Conservation (phyloP, 2,329 filamentous ascomycete species). For the Cytospora piceae region DNA sequence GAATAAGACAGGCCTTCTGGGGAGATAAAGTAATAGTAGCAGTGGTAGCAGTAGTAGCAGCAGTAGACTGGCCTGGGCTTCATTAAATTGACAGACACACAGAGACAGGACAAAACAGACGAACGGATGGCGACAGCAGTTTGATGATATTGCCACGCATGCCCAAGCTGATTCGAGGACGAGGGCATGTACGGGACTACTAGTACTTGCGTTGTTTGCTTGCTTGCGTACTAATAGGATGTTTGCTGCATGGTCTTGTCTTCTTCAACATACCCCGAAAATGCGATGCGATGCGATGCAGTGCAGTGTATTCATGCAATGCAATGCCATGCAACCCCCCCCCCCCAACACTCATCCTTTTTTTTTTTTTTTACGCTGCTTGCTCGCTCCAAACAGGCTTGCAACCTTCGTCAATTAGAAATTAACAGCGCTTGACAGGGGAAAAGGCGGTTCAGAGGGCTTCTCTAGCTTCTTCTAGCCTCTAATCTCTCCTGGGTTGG, state of each 20-base stretch:
- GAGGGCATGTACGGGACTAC: neutral
- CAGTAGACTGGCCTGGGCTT: neutral
- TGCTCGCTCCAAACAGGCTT: neutral
- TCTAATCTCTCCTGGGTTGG: neutral
- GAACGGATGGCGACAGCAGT: neutral
- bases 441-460: neutral
- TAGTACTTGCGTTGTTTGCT: too few species aligned
- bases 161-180: neutral
- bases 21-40: too few species aligned
- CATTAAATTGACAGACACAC: neutral
- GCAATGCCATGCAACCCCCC: neutral
- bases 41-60: too few species aligned
- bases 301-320: neutral
- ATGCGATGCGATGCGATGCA: neutral
- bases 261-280: neutral
- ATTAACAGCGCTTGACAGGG: conserved; percentile 2
- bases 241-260: neutral
- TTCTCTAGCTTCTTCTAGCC: conserved; percentile 2
- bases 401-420: neutral
- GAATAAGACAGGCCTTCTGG: neutral
- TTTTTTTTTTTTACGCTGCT: neutral
- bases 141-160: neutral
- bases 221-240: neutral
- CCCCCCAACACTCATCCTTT: neutral
- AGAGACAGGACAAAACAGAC: neutral